Conservation (phyloP, 2,329 filamentous ascomycete genomes). For the Gyromitra esculenta region DNA sequence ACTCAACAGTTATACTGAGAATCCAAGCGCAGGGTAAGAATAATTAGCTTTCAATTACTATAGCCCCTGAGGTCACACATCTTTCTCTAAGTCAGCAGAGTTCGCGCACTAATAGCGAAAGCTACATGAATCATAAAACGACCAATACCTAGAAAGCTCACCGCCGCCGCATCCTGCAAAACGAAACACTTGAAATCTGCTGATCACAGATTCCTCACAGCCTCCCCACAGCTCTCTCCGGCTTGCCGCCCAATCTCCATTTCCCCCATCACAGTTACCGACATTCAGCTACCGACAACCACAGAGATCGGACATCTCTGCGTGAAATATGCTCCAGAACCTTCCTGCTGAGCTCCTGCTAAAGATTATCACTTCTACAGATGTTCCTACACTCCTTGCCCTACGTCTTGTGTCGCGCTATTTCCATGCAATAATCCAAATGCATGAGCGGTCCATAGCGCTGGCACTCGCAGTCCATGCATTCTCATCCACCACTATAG, state of each 20-base stretch:
- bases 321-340: constrained; percentile 1
- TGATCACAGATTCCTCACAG: not conserved
- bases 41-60: not conserved
- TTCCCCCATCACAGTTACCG: not conserved
- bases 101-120: not conserved
- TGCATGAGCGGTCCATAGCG: constrained; percentile 1
- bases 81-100: not conserved
- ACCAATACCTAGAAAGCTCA: not conserved
- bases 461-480: not conserved
- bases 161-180: not conserved
- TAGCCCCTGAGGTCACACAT: not conserved
- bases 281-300: not conserved
- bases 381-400: not conserved
- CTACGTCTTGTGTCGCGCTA: not conserved
- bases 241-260: no score
- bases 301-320: not conserved
- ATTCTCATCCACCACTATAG: not conserved
- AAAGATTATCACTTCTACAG: not conserved
- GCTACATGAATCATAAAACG: not conserved
- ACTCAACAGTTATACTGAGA: not conserved
- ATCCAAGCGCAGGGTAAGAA: not conserved
- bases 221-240: not conserved
- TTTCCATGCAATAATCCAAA: constrained; percentile 1
- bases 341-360: constrained; percentile 6
- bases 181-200: not conserved